phyloP scores from a whole-genome alignment of 1,284 basidiomycete species.

The Vanrija humicola region DNA sequence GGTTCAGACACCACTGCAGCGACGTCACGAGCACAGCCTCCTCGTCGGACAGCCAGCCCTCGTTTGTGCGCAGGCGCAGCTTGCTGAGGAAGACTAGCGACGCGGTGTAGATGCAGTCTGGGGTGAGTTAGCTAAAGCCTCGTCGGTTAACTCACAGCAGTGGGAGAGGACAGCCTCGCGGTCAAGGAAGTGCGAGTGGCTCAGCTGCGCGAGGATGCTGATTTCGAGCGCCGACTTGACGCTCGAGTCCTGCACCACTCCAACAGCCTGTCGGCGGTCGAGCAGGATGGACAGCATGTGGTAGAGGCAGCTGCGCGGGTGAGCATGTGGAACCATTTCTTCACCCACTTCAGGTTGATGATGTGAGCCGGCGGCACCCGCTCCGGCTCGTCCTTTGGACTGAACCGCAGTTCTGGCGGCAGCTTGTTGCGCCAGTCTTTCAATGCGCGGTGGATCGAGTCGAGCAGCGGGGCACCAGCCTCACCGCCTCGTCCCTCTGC shows the following conservation, averaged over 20 bases:
- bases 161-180: conserved; percentile 2
- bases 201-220: not conserved
- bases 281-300: conserved; percentile 2
- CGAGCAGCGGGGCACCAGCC: not conserved
- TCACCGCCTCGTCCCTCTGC: not conserved
- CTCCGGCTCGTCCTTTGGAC: not conserved
- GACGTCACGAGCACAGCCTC: not conserved
- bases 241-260: not conserved
- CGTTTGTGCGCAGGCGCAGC: not conserved
- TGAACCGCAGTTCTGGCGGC: not conserved
- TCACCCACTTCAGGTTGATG: conserved; percentile 2
- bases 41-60: not conserved
- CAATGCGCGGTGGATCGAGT: not conserved
- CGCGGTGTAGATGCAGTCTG: conserved; percentile 5
- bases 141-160: conserved; percentile 4
- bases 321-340: too few species aligned
- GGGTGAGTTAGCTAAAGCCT: not conserved
- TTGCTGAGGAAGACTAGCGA: not conserved
- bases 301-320: not conserved
- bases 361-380: conserved; percentile 1
- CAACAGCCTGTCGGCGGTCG: not conserved
- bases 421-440: not conserved
- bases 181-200: not conserved
- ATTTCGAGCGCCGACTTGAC: not conserved
- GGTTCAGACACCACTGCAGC: not conserved